These are phyloP conservation scores for Euphorbia tirucalli DNA, from an alignment of 345 rosid genomes.

Conservation along the genomic window DNA sequence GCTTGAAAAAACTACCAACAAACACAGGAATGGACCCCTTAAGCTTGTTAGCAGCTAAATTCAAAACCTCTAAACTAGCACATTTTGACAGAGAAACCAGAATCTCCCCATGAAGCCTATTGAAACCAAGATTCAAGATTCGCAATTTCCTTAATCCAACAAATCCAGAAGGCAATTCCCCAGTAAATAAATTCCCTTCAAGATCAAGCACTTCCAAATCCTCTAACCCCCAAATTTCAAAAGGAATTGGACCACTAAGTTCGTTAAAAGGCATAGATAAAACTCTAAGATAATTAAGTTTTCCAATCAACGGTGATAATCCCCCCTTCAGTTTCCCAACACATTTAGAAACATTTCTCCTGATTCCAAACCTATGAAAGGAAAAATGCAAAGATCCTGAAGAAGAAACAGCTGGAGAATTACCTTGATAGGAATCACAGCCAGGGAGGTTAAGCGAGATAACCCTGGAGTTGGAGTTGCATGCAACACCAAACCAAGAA, in stretches of 20 bases:
- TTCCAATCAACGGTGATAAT: constrained; percentile 31
- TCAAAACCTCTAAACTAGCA: constrained; percentile 28
- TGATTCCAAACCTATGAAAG: constrained; percentile 18
- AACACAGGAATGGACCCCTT: constrained; percentile 20
- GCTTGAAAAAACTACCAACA: constrained; percentile 19
- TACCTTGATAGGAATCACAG: constrained; percentile 25
- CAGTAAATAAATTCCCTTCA: constrained; percentile 36
- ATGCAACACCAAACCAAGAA: constrained; percentile 49
- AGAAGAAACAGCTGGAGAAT: constrained; percentile 14
- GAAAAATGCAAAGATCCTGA: constrained; percentile 12
- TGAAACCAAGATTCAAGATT: constrained; percentile 39
- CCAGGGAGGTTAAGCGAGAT: constrained; percentile 38
- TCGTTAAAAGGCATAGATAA: constrained; percentile 34
- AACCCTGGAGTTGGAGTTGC: constrained; percentile 39
- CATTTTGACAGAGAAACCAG: constrained; percentile 17
- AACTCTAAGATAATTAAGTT: constrained; percentile 27
- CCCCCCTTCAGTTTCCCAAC: constrained; percentile 28
- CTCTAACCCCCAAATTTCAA: constrained; percentile 29
- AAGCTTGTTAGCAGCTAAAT: constrained; percentile 31
- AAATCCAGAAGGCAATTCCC: constrained; percentile 23
- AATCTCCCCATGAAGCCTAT: constrained; percentile 28
- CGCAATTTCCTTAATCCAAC: constrained; percentile 24
- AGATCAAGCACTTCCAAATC: constrained; percentile 32
- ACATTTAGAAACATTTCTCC: constrained; percentile 7
- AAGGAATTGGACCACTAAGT: constrained; percentile 30